These are phyloP conservation scores for Aspergillus latus DNA, from an alignment of 2,329 filamentous ascomycete genomes.

Conservation along the genomic window DNA sequence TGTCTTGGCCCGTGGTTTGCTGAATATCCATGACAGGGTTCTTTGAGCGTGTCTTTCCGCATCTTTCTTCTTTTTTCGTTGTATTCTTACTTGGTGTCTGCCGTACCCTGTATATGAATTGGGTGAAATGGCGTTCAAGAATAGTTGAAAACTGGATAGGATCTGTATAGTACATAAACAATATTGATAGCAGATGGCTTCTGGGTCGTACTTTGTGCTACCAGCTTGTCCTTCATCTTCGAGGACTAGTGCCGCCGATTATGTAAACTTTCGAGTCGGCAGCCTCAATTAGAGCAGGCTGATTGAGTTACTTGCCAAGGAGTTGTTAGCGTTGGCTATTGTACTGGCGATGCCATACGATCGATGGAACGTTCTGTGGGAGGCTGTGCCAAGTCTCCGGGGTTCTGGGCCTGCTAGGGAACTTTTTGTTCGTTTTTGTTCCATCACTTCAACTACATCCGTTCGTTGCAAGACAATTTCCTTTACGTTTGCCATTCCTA, in stretches of 20 bases:
- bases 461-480: not conserved
- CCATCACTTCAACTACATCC: conserved; percentile 7
- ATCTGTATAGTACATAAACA: conserved; percentile 8
- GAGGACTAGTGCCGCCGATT: not conserved
- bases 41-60: conserved; percentile 4
- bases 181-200: not conserved
- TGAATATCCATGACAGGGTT: conserved; percentile 1
- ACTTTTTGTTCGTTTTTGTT: conserved; percentile 20
- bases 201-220: not conserved
- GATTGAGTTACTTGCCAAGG: not conserved
- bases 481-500: conserved; percentile 1
- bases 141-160: not conserved
- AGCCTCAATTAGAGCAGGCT: not conserved
- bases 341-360: not conserved
- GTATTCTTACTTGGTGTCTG: conserved; percentile 2
- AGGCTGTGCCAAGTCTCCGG: conserved; percentile 21
- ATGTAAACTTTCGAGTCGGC: not conserved
- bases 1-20: not conserved
- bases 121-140: conserved; percentile 14
- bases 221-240: not conserved
- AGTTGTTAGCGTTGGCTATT: too few relatives aligned
- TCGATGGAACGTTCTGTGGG: conserved; percentile 5
- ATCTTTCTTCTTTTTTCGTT: not conserved
- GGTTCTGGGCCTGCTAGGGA: conserved; percentile 23
- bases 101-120: conserved; percentile 20